Evolutionary conservation across 169 alveolate species (phyloP).

Genomic region (Blepharisma undulans): DNA sequence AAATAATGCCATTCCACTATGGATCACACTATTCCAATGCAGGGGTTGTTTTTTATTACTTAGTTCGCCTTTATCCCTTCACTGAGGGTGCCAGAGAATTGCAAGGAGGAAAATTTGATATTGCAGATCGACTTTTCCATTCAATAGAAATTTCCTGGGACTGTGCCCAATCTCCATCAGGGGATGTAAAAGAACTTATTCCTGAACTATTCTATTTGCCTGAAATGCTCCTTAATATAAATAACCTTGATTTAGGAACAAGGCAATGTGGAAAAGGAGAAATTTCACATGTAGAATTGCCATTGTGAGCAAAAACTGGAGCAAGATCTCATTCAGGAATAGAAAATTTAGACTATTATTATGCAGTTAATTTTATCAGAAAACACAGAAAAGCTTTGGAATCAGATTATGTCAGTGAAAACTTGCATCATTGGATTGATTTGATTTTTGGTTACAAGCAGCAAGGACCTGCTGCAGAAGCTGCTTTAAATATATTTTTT

Average conservation of each 20-base stretch:
- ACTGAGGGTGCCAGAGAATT: conserved; percentile 60
- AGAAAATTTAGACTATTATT: background rate
- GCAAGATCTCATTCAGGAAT: background rate
- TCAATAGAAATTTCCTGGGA: conserved; percentile 53
- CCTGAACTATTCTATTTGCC: conserved; percentile 80
- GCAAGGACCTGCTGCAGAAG: conserved; percentile 66
- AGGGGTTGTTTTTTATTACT: conserved; percentile 31
- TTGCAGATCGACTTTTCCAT: conserved; percentile 69
- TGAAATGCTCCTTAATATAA: conserved; percentile 65
- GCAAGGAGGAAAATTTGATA: conserved; percentile 73
- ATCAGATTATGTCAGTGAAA: conserved; percentile 52
- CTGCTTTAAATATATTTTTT: conserved; percentile 45
- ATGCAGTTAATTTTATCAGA: conserved; percentile 63
- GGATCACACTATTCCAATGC: conserved; percentile 41
- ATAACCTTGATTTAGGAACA: conserved; percentile 7
- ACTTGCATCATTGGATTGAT: conserved; percentile 74
- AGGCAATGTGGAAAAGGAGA: conserved; percentile 48
- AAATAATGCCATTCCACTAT: conserved; percentile 29
- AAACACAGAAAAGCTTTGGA: conserved; percentile 70
- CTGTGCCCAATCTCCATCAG: conserved; percentile 47
- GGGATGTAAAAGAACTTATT: conserved; percentile 65
- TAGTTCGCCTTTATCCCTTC: conserved; percentile 72
- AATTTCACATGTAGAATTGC: conserved; percentile 64
- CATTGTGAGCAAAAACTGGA: conserved; percentile 71
- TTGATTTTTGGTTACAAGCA: conserved; percentile 79